Evolutionary conservation across 257 asterid genomes (phyloP).

Genomic region (Salvia hispanica): DNA sequence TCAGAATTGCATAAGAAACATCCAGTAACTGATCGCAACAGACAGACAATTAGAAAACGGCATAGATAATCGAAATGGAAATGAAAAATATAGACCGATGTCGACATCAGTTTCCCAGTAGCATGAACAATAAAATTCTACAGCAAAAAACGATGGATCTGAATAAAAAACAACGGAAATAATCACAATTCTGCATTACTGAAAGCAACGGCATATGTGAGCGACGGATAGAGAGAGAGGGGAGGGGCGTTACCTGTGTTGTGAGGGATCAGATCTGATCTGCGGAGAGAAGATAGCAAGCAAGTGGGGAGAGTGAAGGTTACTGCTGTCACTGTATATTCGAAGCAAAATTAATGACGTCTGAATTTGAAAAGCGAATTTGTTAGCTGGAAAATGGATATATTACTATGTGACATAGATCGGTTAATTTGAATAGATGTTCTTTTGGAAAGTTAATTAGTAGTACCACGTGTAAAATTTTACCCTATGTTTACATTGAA

Average conservation of each 20-base stretch:
- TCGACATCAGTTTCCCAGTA: slow-evolving; percentile 2
- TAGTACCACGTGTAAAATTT: no score
- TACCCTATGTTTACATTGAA: no score
- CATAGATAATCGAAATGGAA: neutral
- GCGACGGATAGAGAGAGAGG: slow-evolving; percentile 9
- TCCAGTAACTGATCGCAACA: slow-evolving; percentile 12
- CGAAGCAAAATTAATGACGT: no score
- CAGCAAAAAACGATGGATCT: slow-evolving; percentile 35
- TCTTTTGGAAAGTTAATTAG: no score
- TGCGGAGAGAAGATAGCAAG: slow-evolving; percentile 37
- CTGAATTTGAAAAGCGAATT: no score
- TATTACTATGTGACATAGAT: no score
- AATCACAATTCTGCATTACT: slow-evolving; percentile 9
- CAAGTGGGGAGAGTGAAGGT: slow-evolving; percentile 20
- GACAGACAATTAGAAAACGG: neutral
- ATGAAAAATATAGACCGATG: slow-evolving; percentile 13
- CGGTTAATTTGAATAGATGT: no score
- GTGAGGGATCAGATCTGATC: slow-evolving; percentile 38
- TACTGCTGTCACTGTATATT: slow-evolving; percentile 4
- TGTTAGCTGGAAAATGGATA: no score
- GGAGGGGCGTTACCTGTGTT: slow-evolving; percentile 26
- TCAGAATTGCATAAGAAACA: slow-evolving; percentile 8
- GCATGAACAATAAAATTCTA: neutral
- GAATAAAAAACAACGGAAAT: slow-evolving; percentile 14
- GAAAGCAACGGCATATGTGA: neutral